Evolutionary conservation across 768 basidiomycete genomes (phyloP).

Genomic region (Boletus rubescentipes): DNA sequence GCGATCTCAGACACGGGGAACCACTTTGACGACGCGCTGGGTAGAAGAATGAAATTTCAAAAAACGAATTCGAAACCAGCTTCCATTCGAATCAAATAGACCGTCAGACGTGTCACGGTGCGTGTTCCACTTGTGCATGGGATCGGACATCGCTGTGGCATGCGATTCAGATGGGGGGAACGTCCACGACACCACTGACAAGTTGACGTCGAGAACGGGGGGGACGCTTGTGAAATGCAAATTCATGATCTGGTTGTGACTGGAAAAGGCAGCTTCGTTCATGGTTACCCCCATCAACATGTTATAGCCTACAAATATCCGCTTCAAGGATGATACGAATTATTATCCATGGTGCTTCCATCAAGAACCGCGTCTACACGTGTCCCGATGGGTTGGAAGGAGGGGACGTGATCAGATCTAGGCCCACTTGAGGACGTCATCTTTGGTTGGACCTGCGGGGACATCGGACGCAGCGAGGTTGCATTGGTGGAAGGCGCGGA

Average conservation of each 20-base stretch:
- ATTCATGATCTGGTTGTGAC: slow-evolving; percentile 13
- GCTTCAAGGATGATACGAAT: background rate
- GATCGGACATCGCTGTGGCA: slow-evolving; percentile 12
- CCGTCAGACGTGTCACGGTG: background rate
- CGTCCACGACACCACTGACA: background rate
- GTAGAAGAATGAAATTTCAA: slow-evolving; percentile 13
- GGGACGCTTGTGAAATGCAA: slow-evolving; percentile 8
- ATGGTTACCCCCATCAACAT: background rate
- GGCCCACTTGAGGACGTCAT: slow-evolving; percentile 46
- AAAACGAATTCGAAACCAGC: slow-evolving; percentile 2
- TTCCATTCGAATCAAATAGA: slow-evolving; percentile 16
- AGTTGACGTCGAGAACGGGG: background rate
- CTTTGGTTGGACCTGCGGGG: slow-evolving; percentile 45
- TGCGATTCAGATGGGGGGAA: background rate
- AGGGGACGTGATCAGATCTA: slow-evolving; percentile 20
- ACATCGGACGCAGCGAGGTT: slow-evolving; percentile 54
- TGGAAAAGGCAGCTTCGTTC: slow-evolving; percentile 5
- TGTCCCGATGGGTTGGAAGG: background rate
- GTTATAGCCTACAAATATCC: slow-evolving; percentile 6
- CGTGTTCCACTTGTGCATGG: background rate
- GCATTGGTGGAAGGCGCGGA: slow-evolving; percentile 55
- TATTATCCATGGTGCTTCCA: background rate
- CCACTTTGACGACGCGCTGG: background rate
- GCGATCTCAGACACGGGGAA: background rate
- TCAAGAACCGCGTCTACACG: slow-evolving; percentile 7